Evolutionary conservation across 1,139 yeast genomes (phyloP), one percentile per base, ranked within the genome.

Genomic region (Kurtzmaniella quercitrusa): DNA sequence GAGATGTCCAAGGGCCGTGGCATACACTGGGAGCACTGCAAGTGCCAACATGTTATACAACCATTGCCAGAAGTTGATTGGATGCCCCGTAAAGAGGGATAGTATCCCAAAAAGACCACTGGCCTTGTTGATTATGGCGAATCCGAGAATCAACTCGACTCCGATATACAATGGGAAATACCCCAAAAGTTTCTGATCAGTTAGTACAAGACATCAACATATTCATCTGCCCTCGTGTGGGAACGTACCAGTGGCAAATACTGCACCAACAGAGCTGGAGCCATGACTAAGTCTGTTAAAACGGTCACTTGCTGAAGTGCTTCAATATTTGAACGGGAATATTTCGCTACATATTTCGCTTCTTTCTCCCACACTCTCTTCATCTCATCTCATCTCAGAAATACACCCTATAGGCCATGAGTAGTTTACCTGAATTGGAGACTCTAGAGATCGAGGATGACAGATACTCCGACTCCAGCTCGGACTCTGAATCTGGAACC

Each of bases 11-110:
- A 85, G 70, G 0, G 88, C 94, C 41, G 75, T 68, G 7, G 81
- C 68, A 59, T 84, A 88, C 46, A 85, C 70, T n/a, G 90, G 83
- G 42, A 89, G 66, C 18, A 81, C 70, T 3, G 76, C 46, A 15
- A 88, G 68, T 3, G 95, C 84, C 51, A 83, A 63, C 34, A 84
- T 58, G 62, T 91, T 89, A 55, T 85, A 80, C 1, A 85, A 52
- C 95, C 96, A 87, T 59, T 93, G 97, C 70, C 85, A 70, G 49
- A 82, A 79, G 50, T 82, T 83, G 46, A 91, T 74, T 2, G 94
- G 95, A 57, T 90, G 96, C 1, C 96, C 94, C 0, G 97, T 91
- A 57, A 93, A 77, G 38, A 93, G 65, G 1, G 98, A 90, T 31
- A 91, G 69, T 37, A 91, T 70, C 24, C 98, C 98, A 62, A 85